Evolutionary conservation across 108 stramenopile species (phyloP), one percentile per base, ranked within the genome.

Genomic region (Aureococcus anophagefferens): DNA sequence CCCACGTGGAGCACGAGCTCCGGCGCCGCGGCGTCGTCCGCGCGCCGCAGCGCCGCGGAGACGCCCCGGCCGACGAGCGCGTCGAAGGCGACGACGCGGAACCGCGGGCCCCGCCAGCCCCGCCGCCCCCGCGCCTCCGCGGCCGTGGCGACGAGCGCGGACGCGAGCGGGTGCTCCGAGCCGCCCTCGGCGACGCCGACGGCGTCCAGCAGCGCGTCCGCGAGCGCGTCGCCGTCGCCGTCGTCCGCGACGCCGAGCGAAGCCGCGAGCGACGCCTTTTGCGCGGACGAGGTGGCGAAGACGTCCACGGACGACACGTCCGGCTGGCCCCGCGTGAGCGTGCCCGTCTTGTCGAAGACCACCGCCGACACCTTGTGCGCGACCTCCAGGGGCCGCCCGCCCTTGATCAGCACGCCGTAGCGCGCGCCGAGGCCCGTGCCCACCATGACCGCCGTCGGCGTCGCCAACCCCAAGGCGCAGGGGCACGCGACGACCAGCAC

Each of bases 261-360:
- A n/a, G n/a, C n/a, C n/a, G n/a, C n/a, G n/a, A n/a, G n/a, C n/a
- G n/a, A n/a, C n/a, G n/a, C n/a, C n/a, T n/a, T n/a, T n/a, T n/a
- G n/a, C n/a, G n/a, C n/a, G n/a, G n/a, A n/a, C 37, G 4, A 11
- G 37, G 4, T 11, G 37, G 37, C 37, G 37, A 40, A 11, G 37
- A 40, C 4, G 37, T 62, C 25, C 7, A 40, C 4, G 37, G 7
- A 4, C 7, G 37, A 4, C 7, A 40, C 37, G 21, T 84, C 86
- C 11, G 92, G 89, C 78, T 86, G 81, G 15, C 95, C 95, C 45
- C 75, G 69, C 17, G 98, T 99, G 32, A 99, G 76, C 30, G 98
- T 99, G 16, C 96, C 96, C n/a, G 98, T 99, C 85, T 99, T 99
- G 85, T 99, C 98, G 78, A 99, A 86, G 34, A 89, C 70, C 46